Conservation (phyloP, 2,329 filamentous ascomycete genomes). For the Celoporthe dispersa region DNA sequence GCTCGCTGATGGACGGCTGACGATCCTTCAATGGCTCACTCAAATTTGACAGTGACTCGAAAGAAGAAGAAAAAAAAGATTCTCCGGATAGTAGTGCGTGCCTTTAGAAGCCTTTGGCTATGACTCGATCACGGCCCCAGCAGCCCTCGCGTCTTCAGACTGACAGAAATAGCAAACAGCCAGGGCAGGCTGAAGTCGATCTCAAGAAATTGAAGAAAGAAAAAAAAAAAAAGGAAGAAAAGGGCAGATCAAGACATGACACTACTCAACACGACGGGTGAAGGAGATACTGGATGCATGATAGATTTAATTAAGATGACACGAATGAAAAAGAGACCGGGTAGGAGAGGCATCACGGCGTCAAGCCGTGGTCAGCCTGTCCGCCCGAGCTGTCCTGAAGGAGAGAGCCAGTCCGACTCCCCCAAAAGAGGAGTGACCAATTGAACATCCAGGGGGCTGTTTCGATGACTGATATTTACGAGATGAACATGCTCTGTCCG, state of each 20-base stretch:
- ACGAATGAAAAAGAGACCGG: neutral
- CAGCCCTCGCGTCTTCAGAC: neutral
- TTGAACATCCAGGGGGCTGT: neutral
- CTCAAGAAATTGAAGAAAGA: neutral
- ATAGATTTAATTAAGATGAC: neutral
- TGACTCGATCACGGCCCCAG: neutral
- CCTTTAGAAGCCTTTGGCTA: neutral
- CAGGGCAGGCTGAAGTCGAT: neutral
- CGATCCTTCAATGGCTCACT: neutral
- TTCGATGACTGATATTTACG: slow-evolving; percentile 16
- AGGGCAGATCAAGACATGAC: neutral
- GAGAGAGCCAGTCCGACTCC: neutral
- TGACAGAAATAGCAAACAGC: neutral
- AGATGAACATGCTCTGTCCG: slow-evolving; percentile 2
- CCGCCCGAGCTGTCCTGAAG: neutral
- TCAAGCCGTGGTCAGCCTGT: neutral
- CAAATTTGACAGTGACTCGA: neutral
- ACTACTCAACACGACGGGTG: neutral
- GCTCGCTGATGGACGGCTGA: neutral
- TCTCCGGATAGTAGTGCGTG: neutral
- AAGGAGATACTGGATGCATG: neutral
- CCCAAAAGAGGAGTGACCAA: neutral
- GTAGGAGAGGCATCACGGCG: neutral
- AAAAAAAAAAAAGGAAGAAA: neutral
- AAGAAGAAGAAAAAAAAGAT: neutral